Base-by-base conservation (phyloP, 495 filamentous ascomycete genomes). In the Rusavskia elegans region DNA sequence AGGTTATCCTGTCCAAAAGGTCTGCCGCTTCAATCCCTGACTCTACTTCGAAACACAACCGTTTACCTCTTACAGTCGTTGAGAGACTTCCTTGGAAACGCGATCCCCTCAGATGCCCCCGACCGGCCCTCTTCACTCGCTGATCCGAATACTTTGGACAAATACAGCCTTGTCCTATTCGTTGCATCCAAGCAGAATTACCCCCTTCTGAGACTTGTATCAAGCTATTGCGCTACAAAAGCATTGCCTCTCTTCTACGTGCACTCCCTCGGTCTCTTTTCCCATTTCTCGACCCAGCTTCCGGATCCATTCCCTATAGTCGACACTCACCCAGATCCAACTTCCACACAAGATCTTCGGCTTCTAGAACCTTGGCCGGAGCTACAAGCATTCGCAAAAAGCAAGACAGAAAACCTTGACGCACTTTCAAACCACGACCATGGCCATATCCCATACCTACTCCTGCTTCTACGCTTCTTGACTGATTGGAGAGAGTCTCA, bases 251-350 rank as follows among this genome's bases (percentile, higher is more conserved):
- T 92, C 14, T 76, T 97, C 52, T 84, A 92, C 53, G 73, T 85
- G 29, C 87, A 93, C 61, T 95, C 82, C 21, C 73, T 88, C 32
- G 92, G 92, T 4, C 96, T 94, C 69, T 88, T 85, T 63, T 84
- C 87, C 2, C 82, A 82, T 36, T 90, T 96, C 64, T 82, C 81
- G 3, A 71, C 92, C 53, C 75, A 77, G 58, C 75, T 94, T 17
- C 83, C 86, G 4, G 69, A 76, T 19, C 77, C 76, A 9, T 96
- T 93, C 57, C 87, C 88, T n/a, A 87, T 97, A 58, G 86, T 97
- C 59, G 89, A 99, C 63, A 95, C 90, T 25, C 92, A 99, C 59
- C 92, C 93, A 1, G 89, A 95, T 53, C 81, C 86, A 25, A 83
- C 86, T 40, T 78, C 84, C 40, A 89, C 83, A 5, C 83, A 82